Percentiles rank a stretch among this genome's conserved stretches.
phyloP scores from a whole-genome alignment of 1,139 yeast species.

The Protomyces pachydermus region DNA sequence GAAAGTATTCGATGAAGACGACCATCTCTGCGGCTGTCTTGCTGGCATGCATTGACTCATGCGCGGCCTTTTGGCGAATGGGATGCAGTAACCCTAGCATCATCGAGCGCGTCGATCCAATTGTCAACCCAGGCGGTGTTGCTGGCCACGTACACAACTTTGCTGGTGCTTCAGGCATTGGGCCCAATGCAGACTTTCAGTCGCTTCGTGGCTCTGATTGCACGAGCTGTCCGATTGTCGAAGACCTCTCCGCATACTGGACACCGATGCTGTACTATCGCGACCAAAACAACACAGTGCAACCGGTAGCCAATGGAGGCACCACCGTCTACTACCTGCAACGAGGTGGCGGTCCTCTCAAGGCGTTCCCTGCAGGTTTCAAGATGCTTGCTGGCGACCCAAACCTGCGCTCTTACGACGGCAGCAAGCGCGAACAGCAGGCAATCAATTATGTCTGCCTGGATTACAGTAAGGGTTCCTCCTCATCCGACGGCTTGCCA shows the following conservation, averaged over 20 bases:
- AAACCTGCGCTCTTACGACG: constrained; percentile 13
- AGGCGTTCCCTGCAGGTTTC: constrained; percentile 29
- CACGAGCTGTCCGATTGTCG: constrained; percentile 25
- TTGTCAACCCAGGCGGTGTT: constrained; percentile 25
- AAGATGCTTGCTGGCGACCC: constrained; percentile 27
- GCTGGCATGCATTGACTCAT: not conserved
- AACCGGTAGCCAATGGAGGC: constrained; percentile 22
- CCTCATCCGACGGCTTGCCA: constrained; percentile 24
- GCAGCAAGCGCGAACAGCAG: constrained; percentile 6
- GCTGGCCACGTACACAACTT: constrained; percentile 24
- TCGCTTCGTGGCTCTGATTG: constrained; percentile 10
- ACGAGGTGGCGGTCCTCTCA: constrained; percentile 19
- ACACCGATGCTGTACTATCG: constrained; percentile 27
- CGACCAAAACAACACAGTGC: constrained; percentile 18
- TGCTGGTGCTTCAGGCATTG: constrained; percentile 23
- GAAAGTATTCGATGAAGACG: not conserved
- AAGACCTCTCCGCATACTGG: constrained; percentile 25
- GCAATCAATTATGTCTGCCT: constrained; percentile 28
- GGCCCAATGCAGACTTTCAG: constrained; percentile 8
- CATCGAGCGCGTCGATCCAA: constrained; percentile 24
- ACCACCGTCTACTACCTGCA: constrained; percentile 28
- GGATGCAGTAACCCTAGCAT: constrained; percentile 20
- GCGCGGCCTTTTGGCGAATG: constrained; percentile 25
- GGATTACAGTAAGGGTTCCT: constrained; percentile 15
- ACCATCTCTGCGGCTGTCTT: not conserved